These are phyloP conservation scores for Fraxinus ornus DNA, from an alignment of 305 asterid genomes.

Conservation along the genomic window DNA sequence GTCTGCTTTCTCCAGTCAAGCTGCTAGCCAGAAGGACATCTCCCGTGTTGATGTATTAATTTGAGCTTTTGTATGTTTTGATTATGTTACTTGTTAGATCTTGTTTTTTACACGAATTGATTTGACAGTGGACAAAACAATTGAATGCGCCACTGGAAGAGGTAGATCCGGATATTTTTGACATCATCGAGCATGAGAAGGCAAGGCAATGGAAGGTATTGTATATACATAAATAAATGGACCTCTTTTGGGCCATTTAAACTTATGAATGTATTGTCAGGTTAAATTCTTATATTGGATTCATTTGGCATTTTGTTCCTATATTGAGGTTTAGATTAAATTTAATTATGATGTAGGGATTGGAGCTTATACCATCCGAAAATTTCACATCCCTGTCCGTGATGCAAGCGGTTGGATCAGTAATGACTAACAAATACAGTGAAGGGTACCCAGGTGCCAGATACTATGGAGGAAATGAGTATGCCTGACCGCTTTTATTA, in stretches of 20 bases:
- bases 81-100: conserved; percentile 22
- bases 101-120: conserved; percentile 18
- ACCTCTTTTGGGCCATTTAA: background rate
- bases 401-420: conserved; percentile 88
- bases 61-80: background rate
- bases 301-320: background rate
- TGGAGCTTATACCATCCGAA: conserved; percentile 80
- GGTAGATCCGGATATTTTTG: conserved; percentile 54
- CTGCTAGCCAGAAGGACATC: conserved; percentile 39
- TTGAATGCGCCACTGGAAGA: conserved; percentile 63
- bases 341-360: conserved; percentile 40
- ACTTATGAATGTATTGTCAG: background rate
- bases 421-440: conserved; percentile 81
- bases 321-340: background rate
- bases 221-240: background rate
- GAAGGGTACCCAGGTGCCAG: conserved; percentile 90
- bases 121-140: conserved; percentile 59
- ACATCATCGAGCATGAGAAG: conserved; percentile 61
- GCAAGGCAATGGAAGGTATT: conserved; percentile 70
- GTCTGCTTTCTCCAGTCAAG: conserved; percentile 57
- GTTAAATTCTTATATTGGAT: background rate
- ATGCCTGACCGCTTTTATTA: conserved; percentile 19
- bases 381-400: conserved; percentile 75
- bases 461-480: conserved; percentile 88
- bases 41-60: conserved; percentile 48